A percentile compares a stretch with the other conserved stretches of the same genome.
Evolutionary conservation across 257 asterid species (phyloP).

Genomic region (Fraxinus quadrangulata): DNA sequence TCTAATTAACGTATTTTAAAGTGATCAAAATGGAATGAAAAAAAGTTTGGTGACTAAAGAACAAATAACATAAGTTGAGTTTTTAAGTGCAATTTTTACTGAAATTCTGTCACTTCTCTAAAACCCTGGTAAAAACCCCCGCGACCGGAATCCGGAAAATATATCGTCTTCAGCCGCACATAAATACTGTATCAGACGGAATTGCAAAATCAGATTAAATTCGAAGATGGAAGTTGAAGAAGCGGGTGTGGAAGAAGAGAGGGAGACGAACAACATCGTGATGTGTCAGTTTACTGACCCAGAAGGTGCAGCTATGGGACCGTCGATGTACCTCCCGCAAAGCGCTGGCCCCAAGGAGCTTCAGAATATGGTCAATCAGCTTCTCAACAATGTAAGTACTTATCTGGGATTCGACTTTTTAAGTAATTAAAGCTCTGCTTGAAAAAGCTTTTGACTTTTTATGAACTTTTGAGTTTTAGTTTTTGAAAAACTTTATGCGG

Average conservation of each 20-base stretch:
- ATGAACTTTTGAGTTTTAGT: no score
- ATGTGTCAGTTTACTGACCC: conserved; percentile 70
- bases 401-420: neutral
- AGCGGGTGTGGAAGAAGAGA: conserved; percentile 41
- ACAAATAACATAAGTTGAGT: no score
- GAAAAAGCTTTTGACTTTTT: neutral
- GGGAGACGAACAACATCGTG: conserved; percentile 56
- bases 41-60: no score
- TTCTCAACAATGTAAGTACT: conserved; percentile 62
- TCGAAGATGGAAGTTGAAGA: conserved; percentile 43
- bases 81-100: neutral
- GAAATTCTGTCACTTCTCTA: no score
- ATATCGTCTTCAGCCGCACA: neutral
- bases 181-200: no score
- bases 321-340: conserved; percentile 71
- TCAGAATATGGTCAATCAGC: conserved; percentile 71
- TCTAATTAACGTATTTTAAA: no score
- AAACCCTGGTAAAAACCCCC: neutral
- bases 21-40: no score
- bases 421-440: neutral
- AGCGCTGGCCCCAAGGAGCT: conserved; percentile 82
- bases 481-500: neutral
- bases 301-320: conserved; percentile 67
- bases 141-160: neutral
- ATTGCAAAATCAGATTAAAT: neutral